These are phyloP conservation scores for Chlorella ohadii DNA, from an alignment of 139 green algal species.

Conservation along the genomic window DNA sequence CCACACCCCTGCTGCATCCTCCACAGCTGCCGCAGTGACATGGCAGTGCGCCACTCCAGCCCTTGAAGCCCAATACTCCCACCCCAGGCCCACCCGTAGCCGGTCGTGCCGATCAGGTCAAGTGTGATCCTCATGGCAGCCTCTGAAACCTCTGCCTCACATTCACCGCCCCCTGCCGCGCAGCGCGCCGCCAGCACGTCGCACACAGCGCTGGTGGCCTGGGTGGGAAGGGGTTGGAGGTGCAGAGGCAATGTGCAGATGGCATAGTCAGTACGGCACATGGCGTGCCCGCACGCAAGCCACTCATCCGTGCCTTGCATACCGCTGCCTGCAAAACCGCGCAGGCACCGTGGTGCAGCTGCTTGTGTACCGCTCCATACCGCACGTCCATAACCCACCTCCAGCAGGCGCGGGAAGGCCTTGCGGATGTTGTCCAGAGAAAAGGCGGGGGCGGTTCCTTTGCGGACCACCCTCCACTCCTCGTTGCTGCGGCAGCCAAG, in stretches of 20 bases:
- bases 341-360: too few relatives aligned
- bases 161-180: background rate
- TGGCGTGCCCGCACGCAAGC: too few relatives aligned
- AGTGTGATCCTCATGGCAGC: conserved; percentile 4
- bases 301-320: too few relatives aligned
- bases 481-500: background rate
- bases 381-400: background rate
- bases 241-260: background rate
- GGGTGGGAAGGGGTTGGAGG: background rate
- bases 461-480: conserved; percentile 22
- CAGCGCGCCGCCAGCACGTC: background rate
- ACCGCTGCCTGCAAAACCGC: too few relatives aligned
- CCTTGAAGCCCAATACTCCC: too few relatives aligned
- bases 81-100: background rate
- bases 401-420: background rate
- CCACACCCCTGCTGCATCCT: too few relatives aligned
- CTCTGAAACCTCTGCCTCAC: background rate
- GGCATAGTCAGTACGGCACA: too few relatives aligned
- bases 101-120: background rate
- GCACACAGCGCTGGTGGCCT: conserved; percentile 6
- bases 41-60: too few relatives aligned
- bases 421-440: conserved; percentile 20
- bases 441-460: conserved; percentile 19
- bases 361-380: background rate
- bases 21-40: too few relatives aligned